These are phyloP conservation scores for Sphaceloma murrayae DNA, from an alignment of 2,329 filamentous ascomycete genomes.

Conservation along the genomic window DNA sequence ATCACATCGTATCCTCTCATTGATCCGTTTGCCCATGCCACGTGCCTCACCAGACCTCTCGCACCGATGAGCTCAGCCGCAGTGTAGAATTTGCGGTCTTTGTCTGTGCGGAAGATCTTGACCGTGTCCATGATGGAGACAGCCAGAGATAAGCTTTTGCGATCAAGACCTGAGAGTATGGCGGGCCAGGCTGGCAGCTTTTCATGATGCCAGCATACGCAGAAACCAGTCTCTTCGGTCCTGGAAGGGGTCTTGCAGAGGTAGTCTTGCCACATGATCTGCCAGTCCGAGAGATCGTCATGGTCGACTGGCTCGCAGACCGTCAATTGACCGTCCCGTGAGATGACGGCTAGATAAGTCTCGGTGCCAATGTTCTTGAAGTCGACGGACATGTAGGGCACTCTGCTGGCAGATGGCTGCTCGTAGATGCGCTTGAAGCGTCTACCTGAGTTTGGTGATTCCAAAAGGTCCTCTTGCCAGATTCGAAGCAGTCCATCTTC, in stretches of 20 bases:
- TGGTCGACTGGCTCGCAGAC: constrained; percentile 80
- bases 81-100: constrained; percentile 71
- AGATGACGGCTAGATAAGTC: constrained; percentile 76
- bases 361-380: constrained; percentile 77
- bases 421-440: constrained; percentile 66
- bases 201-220: constrained; percentile 80
- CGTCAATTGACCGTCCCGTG: constrained; percentile 67
- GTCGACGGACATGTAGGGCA: constrained; percentile 66
- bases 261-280: constrained; percentile 63
- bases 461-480: constrained; percentile 83
- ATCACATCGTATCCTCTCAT: constrained; percentile 83
- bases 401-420: constrained; percentile 56
- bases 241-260: constrained; percentile 61
- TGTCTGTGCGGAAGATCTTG: constrained; percentile 69
- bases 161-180: constrained; percentile 68
- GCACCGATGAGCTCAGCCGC: constrained; percentile 68
- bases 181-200: constrained; percentile 69
- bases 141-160: constrained; percentile 68
- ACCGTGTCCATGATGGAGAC: constrained; percentile 80
- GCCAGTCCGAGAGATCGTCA: constrained; percentile 69
- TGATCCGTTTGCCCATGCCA: constrained; percentile 87
- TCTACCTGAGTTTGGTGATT: constrained; percentile 61
- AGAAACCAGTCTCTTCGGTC: constrained; percentile 80
- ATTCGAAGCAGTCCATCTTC: constrained; percentile 84
- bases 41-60: constrained; percentile 68